Evolutionary conservation across 2,329 filamentous ascomycete species (phyloP).

Genomic region (Colletotrichum tabaci): DNA sequence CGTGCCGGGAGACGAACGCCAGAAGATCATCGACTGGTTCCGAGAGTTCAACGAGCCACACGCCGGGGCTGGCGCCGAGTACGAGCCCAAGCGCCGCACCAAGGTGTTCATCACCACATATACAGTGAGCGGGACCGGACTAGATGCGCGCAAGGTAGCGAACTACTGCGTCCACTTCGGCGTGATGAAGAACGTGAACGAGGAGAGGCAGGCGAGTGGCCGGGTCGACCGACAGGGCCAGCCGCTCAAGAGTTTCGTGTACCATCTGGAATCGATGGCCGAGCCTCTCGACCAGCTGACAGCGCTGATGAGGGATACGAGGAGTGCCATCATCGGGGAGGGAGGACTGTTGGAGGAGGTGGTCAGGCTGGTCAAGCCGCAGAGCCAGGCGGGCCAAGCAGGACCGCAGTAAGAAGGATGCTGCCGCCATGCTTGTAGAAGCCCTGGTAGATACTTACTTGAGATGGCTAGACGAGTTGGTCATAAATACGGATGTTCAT

Average conservation of each 20-base stretch:
- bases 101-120: constrained; percentile 18
- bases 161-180: constrained; percentile 15
- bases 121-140: background rate
- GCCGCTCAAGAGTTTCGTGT: background rate
- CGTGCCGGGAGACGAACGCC: background rate
- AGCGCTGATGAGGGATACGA: no score
- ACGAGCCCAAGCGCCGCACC: background rate
- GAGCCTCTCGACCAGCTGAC: no score
- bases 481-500: no score
- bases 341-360: background rate
- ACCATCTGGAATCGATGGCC: background rate
- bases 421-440: no score
- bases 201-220: constrained; percentile 2
- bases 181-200: constrained; percentile 8
- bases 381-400: background rate
- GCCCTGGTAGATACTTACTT: no score
- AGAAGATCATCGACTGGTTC: constrained; percentile 8
- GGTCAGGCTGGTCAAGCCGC: background rate
- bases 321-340: background rate
- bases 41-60: background rate
- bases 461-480: no score
- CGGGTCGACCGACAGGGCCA: constrained; percentile 1
- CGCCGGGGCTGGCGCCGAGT: background rate
- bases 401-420: no score
- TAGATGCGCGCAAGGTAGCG: background rate